A percentile compares a stretch with the other conserved stretches of the same genome.
phyloP scores from a whole-genome alignment of 2,329 filamentous ascomycete genomes.

The Arachnomyces sp. region DNA sequence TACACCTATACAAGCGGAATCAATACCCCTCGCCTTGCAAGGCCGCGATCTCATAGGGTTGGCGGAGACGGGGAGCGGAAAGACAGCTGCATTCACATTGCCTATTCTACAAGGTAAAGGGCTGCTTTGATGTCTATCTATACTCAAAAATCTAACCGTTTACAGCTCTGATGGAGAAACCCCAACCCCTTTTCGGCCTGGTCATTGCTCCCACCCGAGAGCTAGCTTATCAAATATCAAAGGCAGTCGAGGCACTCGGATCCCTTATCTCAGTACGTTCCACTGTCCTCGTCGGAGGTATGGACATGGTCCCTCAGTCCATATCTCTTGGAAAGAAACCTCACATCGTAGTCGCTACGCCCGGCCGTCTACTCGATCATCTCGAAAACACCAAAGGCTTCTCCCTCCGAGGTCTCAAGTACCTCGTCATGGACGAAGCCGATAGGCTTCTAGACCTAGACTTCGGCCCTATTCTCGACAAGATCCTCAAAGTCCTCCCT shows the following conservation, averaged over 20 bases:
- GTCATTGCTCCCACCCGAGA: slow-evolving; percentile 90
- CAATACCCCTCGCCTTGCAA: slow-evolving; percentile 72
- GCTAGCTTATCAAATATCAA: slow-evolving; percentile 81
- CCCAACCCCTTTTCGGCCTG: slow-evolving; percentile 76
- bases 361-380: slow-evolving; percentile 81
- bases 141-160: neutral
- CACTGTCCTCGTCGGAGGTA: slow-evolving; percentile 79
- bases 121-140: neutral
- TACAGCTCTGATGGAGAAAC: slow-evolving; percentile 70
- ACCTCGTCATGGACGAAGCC: slow-evolving; percentile 91
- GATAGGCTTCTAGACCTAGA: slow-evolving; percentile 88
- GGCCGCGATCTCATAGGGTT: slow-evolving; percentile 85
- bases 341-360: slow-evolving; percentile 87
- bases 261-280: slow-evolving; percentile 80
- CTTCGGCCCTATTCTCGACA: slow-evolving; percentile 86
- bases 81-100: slow-evolving; percentile 89
- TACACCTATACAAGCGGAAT: slow-evolving; percentile 79
- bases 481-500: slow-evolving; percentile 82
- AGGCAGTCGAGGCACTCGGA: slow-evolving; percentile 80
- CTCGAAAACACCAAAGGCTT: slow-evolving; percentile 97
- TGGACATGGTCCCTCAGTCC: slow-evolving; percentile 89
- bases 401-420: slow-evolving; percentile 70
- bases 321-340: slow-evolving; percentile 94
- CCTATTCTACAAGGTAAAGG: slow-evolving; percentile 66
- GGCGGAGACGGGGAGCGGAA: slow-evolving; percentile 91